A percentile compares a stretch with the other conserved stretches of the same genome.
Evolutionary conservation across 73 alveolate species (phyloP).

Genomic region (Stentor roeselii): DNA sequence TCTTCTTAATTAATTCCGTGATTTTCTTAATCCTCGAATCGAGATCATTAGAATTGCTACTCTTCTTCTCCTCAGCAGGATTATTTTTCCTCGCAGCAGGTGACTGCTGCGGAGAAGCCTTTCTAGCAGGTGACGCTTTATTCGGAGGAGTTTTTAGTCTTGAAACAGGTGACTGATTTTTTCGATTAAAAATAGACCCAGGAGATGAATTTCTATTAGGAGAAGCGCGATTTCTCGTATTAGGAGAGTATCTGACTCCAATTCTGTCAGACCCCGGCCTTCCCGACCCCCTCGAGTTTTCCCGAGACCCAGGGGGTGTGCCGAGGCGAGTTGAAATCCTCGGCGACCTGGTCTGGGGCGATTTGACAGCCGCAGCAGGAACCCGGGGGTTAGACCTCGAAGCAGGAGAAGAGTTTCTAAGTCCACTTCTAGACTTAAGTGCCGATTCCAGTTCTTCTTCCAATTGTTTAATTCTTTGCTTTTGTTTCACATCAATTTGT

Average conservation of each 20-base stretch:
- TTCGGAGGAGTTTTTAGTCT: constrained; percentile 12
- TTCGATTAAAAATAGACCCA: not conserved
- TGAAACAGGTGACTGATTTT: not conserved
- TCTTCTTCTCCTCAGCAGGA: not conserved
- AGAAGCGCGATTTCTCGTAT: not conserved
- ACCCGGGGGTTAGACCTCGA: not conserved
- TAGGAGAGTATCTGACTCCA: constrained; percentile 7
- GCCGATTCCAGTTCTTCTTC: constrained; percentile 22
- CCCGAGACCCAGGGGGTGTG: not conserved
- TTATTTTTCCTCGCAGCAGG: not conserved
- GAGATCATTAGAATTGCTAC: not conserved
- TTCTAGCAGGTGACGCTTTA: constrained; percentile 18
- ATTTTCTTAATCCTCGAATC: not conserved
- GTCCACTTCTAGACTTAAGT: not conserved
- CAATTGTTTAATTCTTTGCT: constrained; percentile 1
- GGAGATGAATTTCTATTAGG: not conserved
- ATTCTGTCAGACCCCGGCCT: constrained; percentile 25
- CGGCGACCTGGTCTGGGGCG: constrained; percentile 26
- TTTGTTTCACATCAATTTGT: constrained; percentile 18
- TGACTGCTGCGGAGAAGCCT: constrained; percentile 4
- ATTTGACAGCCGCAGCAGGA: not conserved
- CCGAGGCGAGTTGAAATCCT: not conserved
- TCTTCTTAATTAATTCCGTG: not conserved
- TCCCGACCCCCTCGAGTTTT: not conserved
- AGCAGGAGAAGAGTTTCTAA: constrained; percentile 6